These are phyloP conservation scores for Phellinidium pouzarii DNA, from an alignment of 1,284 basidiomycete species.

Conservation along the genomic window DNA sequence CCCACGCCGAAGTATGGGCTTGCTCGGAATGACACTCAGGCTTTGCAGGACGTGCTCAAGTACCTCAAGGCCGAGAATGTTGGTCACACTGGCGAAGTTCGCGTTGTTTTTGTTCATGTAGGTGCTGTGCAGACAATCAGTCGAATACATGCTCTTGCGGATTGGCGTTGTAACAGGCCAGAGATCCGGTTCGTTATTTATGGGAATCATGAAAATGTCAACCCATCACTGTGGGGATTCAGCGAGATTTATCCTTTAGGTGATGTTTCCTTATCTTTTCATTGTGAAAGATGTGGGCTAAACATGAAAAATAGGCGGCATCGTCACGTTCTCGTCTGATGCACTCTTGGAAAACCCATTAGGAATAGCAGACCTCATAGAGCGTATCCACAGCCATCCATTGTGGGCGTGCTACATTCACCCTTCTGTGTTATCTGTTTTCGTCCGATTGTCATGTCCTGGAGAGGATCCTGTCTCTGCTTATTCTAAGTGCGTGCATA, in stretches of 20 bases:
- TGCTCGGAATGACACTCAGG: conserved; percentile 37
- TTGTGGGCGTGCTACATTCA: conserved; percentile 18
- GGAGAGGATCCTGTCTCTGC: conserved; percentile 21
- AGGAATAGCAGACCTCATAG: conserved; percentile 18
- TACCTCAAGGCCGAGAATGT: conserved; percentile 34
- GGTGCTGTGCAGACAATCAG: conserved; percentile 43
- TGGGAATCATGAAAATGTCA: conserved; percentile 49
- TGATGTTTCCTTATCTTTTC: conserved; percentile 23
- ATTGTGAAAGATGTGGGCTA: background rate
- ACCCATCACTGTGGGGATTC: conserved; percentile 47
- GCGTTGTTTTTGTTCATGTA: conserved; percentile 59
- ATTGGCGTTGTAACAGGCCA: conserved; percentile 35
- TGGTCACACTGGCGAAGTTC: conserved; percentile 31
- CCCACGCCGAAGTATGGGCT: conserved; percentile 23
- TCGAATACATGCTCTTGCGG: conserved; percentile 40
- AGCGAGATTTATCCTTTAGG: conserved; percentile 60
- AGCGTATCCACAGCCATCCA: conserved; percentile 10
- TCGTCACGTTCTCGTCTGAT: conserved; percentile 22
- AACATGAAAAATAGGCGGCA: conserved; percentile 19
- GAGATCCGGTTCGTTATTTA: conserved; percentile 57
- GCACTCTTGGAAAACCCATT: conserved; percentile 21
- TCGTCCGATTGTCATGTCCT: conserved; percentile 18
- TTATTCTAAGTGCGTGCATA: conserved; percentile 30
- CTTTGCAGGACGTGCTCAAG: conserved; percentile 40
- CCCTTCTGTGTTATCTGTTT: conserved; percentile 26